A percentile compares a stretch with the other conserved stretches of the same genome.
Evolutionary conservation across 176 grass and related monocot genomes (phyloP).

Genomic region (Oropetium thomaeum): DNA sequence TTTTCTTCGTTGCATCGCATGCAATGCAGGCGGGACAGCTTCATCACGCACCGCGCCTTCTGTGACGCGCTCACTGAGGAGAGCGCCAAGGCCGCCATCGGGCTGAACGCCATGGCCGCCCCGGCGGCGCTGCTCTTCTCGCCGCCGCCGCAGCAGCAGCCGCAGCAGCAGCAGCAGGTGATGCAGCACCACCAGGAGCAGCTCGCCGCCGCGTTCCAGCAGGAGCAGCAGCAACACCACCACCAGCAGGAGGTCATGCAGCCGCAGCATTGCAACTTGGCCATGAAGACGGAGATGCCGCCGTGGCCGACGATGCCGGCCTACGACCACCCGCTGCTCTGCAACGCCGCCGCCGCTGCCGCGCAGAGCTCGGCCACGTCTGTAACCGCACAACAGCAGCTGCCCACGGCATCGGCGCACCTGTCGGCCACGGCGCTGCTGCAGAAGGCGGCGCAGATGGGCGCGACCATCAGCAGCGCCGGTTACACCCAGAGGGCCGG

Average conservation of each 20-base stretch:
- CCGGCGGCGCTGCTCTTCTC: constrained; percentile 44
- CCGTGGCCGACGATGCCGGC: constrained; percentile 33
- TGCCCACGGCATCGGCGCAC: constrained; percentile 42
- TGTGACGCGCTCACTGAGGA: constrained; percentile 97
- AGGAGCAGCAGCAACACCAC: constrained; percentile 19
- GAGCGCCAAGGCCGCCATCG: constrained; percentile 64
- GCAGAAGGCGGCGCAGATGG: constrained; percentile 96
- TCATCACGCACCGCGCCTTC: constrained; percentile 99
- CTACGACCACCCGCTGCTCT: constrained; percentile 35
- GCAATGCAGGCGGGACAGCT: constrained; percentile 99
- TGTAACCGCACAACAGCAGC: background rate
- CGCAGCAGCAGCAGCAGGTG: constrained; percentile 27
- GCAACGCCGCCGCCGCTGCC: constrained; percentile 19
- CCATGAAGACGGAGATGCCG: constrained; percentile 56
- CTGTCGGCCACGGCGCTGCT: constrained; percentile 92
- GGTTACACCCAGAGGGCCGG: constrained; percentile 56
- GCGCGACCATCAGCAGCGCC: constrained; percentile 61
- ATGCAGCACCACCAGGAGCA: constrained; percentile 40
- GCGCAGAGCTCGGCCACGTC: constrained; percentile 37
- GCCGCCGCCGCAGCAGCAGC: constrained; percentile 15
- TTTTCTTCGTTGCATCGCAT: constrained; percentile 15
- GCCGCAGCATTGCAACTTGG: constrained; percentile 39
- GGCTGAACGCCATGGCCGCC: constrained; percentile 27
- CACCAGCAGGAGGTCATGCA: constrained; percentile 40
- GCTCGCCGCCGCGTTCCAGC: constrained; percentile 32